Percentiles rank a stretch among this genome's conserved stretches.
Evolutionary conservation across 78 protist genomes (phyloP).

Genomic region (Bigelowiella natans): DNA sequence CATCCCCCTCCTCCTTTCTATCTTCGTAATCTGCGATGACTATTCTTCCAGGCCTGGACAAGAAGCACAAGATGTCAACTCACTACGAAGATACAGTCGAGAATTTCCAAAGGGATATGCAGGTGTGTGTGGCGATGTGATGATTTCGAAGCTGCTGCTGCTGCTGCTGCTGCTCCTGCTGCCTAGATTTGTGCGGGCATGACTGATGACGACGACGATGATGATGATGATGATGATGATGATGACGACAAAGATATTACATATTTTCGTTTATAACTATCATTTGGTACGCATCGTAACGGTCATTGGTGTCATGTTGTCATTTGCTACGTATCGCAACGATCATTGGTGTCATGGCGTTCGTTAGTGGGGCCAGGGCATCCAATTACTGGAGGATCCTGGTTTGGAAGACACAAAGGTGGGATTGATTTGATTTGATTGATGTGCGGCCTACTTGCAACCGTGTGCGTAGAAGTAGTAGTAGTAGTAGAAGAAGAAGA

Average conservation of each 20-base stretch:
- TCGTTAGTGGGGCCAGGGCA: not conserved
- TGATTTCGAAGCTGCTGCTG: not conserved
- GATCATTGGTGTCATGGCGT: not conserved
- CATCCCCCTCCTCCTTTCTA: too few species aligned
- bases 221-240: not conserved
- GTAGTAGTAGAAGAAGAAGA: too few species aligned
- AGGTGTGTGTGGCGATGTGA: not conserved
- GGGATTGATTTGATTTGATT: too few species aligned
- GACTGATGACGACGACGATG: not conserved
- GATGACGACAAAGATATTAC: not conserved
- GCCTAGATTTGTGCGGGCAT: too few species aligned
- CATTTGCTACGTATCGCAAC: not conserved
- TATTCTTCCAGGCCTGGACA: too few species aligned
- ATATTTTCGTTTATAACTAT: too few species aligned
- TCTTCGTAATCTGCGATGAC: too few species aligned
- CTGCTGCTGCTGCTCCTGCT: not conserved
- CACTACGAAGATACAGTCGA: not conserved
- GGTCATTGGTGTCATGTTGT: too few species aligned
- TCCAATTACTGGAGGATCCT: not conserved
- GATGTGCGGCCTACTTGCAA: too few species aligned
- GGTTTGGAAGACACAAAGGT: not conserved
- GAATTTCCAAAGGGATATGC: not conserved
- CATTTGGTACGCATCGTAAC: too few species aligned
- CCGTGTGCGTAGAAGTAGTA: too few species aligned
- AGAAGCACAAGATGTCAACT: not conserved